Conservation (phyloP, 768 basidiomycete species). For the Pilatotrama ljubarskyi region DNA sequence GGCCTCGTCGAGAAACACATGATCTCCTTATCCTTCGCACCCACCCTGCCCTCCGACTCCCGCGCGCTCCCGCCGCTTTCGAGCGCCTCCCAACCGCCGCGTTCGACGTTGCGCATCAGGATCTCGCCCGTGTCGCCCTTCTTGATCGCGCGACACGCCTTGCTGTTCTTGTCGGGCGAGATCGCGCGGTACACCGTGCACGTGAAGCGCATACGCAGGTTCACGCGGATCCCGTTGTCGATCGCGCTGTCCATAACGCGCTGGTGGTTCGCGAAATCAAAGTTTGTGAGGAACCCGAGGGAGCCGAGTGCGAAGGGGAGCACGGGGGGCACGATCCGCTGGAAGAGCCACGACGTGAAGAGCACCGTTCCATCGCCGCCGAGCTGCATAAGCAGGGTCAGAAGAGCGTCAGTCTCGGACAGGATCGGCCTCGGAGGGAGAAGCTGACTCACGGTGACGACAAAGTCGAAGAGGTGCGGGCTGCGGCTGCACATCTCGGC, state of each 20-base stretch:
- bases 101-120: slow-evolving; percentile 90
- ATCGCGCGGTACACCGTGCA: slow-evolving; percentile 97
- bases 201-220: slow-evolving; percentile 98
- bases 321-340: slow-evolving; percentile 97
- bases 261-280: slow-evolving; percentile 87
- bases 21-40: slow-evolving; percentile 88
- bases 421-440: not conserved
- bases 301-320: slow-evolving; percentile 97
- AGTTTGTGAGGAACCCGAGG: slow-evolving; percentile 96
- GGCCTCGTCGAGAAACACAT: slow-evolving; percentile 97
- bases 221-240: slow-evolving; percentile 93
- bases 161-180: slow-evolving; percentile 64
- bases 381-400: slow-evolving; percentile 51
- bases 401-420: not conserved
- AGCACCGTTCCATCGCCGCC: slow-evolving; percentile 98
- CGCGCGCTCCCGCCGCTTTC: slow-evolving; percentile 60
- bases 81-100: slow-evolving; percentile 94
- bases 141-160: slow-evolving; percentile 78
- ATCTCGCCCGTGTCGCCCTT: slow-evolving; percentile 95
- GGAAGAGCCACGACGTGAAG: slow-evolving; percentile 99
- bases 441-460: slow-evolving; percentile 75
- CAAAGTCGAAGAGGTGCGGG: slow-evolving; percentile 96
- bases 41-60: slow-evolving; percentile 50
- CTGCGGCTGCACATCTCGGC: slow-evolving; percentile 90
- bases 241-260: slow-evolving; percentile 84